These are phyloP conservation scores for Metschnikowia reukaufii DNA, from an alignment of 805 yeast species.

Conservation along the genomic window DNA sequence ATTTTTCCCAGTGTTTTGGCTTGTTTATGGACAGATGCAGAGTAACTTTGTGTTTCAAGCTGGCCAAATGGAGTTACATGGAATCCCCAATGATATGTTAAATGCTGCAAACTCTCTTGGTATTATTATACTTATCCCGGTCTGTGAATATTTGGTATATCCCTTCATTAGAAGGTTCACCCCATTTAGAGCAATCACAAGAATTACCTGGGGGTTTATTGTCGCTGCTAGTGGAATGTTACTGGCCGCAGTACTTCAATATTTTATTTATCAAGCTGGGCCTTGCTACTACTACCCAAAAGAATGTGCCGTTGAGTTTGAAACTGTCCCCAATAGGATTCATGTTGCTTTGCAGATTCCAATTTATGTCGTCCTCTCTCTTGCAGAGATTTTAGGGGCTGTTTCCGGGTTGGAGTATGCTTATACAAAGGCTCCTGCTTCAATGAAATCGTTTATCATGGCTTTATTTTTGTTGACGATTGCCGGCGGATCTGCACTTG, in stretches of 20 bases:
- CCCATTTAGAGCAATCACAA: conserved; percentile 19
- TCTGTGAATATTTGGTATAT: conserved; percentile 14
- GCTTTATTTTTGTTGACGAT: conserved; percentile 61
- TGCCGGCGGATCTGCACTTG: conserved; percentile 74
- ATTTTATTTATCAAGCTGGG: conserved; percentile 16
- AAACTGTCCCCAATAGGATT: conserved; percentile 10
- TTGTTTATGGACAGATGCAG: conserved; percentile 20
- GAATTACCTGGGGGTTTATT: conserved; percentile 18
- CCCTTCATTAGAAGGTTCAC: conserved; percentile 18
- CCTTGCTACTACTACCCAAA: conserved; percentile 15
- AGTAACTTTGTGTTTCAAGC: conserved; percentile 19
- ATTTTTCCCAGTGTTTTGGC: conserved; percentile 18
- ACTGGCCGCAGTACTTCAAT: conserved; percentile 16
- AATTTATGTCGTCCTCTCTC: conserved; percentile 12
- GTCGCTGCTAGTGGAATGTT: conserved; percentile 15
- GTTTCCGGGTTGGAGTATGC: conserved; percentile 21
- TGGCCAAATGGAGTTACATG: conserved; percentile 19
- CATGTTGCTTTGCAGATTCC: conserved; percentile 16
- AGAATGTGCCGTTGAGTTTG: conserved; percentile 13
- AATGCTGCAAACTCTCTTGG: conserved; percentile 15
- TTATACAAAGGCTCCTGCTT: conserved; percentile 19
- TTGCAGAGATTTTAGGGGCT: conserved; percentile 17
- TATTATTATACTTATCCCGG: conserved; percentile 15
- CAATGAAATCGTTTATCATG: conserved; percentile 21
- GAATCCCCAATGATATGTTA: conserved; percentile 19